Evolutionary conservation across 352 stramenopile genomes (phyloP), one percentile per base, ranked within the genome.

Genomic region (Pythium dissotocum): DNA sequence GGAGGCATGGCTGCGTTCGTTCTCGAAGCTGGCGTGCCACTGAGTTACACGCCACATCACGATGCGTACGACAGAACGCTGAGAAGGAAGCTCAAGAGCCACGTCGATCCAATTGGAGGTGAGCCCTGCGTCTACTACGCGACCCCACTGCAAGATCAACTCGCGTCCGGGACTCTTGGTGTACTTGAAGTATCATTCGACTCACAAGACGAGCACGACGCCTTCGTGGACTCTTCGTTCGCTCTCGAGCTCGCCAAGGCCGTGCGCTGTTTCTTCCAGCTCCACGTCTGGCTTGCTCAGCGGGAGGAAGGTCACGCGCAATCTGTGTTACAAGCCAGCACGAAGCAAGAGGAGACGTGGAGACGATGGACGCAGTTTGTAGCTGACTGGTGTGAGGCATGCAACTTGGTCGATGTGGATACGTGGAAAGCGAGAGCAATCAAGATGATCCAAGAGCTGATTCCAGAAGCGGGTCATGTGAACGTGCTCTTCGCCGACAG

Each of bases 31-130:
- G n/a, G 30, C 26, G 58, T 26, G 26, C 52, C 65, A 14, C 44
- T 67, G n/a, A 30, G 16, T 24, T 72, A 67, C 40, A 62, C 65
- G 2, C 44, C 32, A 7, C 60, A 68, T 9, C 67, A 73, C n/a
- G 33, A 21, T 13, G 54, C 65, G 18, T 72, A 60, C 9, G 59
- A 72, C 38, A 4, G 36, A 5, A 10, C 13, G 0, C n/a, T 54
- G 24, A 35, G 63, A n/a, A 13, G 10, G 5, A 67, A 44, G 40
- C 1, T 63, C 28, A 12, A 7, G 49, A 10, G 14, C 10, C 16
- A 12, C 4, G 13, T 24, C 3, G 40, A 49, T 8, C 12, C 40
- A 12, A 21, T 16, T 16, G 16, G 24, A 1, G 13, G 12, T 8
- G 6, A 59, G 53, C 24, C 5, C 1, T 63, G 35, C 21, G 21